phyloP scores from a whole-genome alignment of 352 stramenopile genomes.

The Phytophthora macrochlamydospora region DNA sequence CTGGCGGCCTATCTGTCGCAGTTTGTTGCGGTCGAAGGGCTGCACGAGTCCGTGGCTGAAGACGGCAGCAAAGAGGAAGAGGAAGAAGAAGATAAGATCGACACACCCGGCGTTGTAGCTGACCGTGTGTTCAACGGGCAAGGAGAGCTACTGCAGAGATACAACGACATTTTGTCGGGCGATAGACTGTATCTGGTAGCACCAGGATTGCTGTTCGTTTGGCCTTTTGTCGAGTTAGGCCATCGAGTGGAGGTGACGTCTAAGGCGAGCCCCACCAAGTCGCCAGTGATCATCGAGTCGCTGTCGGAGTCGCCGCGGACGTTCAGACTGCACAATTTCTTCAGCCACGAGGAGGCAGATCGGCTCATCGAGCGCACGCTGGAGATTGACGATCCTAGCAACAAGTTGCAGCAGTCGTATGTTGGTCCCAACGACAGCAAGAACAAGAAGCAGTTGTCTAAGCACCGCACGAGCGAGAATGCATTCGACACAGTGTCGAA shows the following conservation, averaged over 20 bases:
- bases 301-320: constrained; percentile 82
- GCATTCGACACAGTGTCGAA: constrained; percentile 87
- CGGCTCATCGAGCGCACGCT: constrained; percentile 79
- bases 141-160: constrained; percentile 55
- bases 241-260: constrained; percentile 69
- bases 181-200: constrained; percentile 80
- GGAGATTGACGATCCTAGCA: constrained; percentile 80
- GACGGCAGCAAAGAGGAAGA: constrained; percentile 29
- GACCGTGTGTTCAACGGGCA: constrained; percentile 79
- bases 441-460: constrained; percentile 71
- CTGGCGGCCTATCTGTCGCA: constrained; percentile 83
- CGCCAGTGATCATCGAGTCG: constrained; percentile 75
- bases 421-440: constrained; percentile 63
- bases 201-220: constrained; percentile 74
- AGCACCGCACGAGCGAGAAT: constrained; percentile 86
- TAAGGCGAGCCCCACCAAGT: constrained; percentile 56
- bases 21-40: constrained; percentile 75
- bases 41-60: constrained; percentile 27
- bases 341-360: constrained; percentile 81
- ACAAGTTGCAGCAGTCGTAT: constrained; percentile 84
- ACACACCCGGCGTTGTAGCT: constrained; percentile 44
- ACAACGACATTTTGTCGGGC: constrained; percentile 54
- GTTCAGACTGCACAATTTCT: constrained; percentile 90
- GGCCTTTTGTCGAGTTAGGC: constrained; percentile 81
- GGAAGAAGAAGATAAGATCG: neutral